Base-by-base conservation (phyloP, 1,139 yeast genomes). In the Scheffersomyces cryptocercus region DNA sequence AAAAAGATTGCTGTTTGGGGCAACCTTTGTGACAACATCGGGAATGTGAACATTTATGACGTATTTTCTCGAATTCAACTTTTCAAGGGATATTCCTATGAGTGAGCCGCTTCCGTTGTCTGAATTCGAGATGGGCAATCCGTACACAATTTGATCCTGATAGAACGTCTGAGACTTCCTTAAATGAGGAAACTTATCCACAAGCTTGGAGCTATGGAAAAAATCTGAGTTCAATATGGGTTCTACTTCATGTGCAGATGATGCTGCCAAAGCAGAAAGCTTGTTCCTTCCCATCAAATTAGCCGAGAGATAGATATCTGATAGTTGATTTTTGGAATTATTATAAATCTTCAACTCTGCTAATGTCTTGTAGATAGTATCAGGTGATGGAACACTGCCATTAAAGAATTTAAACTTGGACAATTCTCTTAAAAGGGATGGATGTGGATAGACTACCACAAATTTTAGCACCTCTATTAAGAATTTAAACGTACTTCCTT, bases 31-130 rank as follows among this genome's bases (percentile, higher is more conserved):
- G 3, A 65, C 64, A 3, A 73, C 41, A 50, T 75, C 81, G 2
- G 79, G 78, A 12, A 76, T 53, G 49, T 77, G 81, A n/a, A 77
- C 46, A 43, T 70, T 69, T n/a, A 73, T 45, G 13, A 48, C 39
- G 45, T 62, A 62, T 43, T 61, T 60, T 37, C 74, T 53, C 1
- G 70, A 50, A 49, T 65, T 68, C 35, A 64, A 47, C 35, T 63
- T 62, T 38, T 66, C 73, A 31, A 70, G 45, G 0, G 77, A 73
- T 1, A 73, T 50, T 0, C 63, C 75, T 14, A 31, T n/a, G n/a
- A 31, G 20, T 14, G 35, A 31, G 20, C 20, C 24, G 4, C 13
- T 12, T 15, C 14, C n/a, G 13, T 8, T 13, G 5, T 12, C 11
- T 28, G 33, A 24, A n/a, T 40, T 35, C 28, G 37, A 40, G 8